Base-by-base conservation (phyloP, 2,329 filamentous ascomycete species). In the Colletotrichum cordylinicola region DNA sequence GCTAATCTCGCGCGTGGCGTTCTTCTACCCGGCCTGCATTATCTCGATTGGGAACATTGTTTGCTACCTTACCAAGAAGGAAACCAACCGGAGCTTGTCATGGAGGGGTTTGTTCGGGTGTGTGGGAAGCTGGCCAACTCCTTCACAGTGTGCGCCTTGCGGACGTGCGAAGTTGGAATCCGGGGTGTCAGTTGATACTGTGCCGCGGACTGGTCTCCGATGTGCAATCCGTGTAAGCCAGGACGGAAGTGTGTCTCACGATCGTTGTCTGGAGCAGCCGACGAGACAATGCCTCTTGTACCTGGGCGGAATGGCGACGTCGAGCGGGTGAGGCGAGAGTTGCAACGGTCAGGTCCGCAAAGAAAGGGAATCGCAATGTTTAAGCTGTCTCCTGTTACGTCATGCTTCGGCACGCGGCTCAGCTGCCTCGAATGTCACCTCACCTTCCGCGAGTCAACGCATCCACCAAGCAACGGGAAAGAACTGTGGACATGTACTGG, bases 111-210 rank as follows among this genome's bases (percentile, higher is more conserved):
- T 64, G 62, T 64, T 52, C 73, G 73, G 29, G 73, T 62, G 69
- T 72, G 73, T 72, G 73, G 72, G 68, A 69, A 75, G 66, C 72
- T 33, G n/a, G 61, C 39, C 52, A 52, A 52, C 43, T 27, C 29
- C 58, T n/a, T 75, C 74, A 76, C 74, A 76, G 74, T 76, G 74
- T 76, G 74, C 64, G 65, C 16, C 10, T 61, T 39, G 74, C 74
- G 74, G 70, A 76, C 74, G 74, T 76, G 74, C 74, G 74, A 76
- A 74, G 70, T 76, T 65, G 74, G 33, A 69, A 29, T 31, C 18
- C 37, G 21, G 21, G 31, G 43, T 10, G 21, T 27, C 35, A 76
- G 62, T 76, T 76, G 65, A 76, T 76, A 76, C 74, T 76, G 74
- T 76, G 74, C 29, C 64, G 43, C 74, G 70, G 74, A 69, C 35